Evolutionary conservation across 2,329 filamentous ascomycete species (phyloP), one percentile per base, ranked within the genome.

Genomic region (Penicillium fuscoglaucum): DNA sequence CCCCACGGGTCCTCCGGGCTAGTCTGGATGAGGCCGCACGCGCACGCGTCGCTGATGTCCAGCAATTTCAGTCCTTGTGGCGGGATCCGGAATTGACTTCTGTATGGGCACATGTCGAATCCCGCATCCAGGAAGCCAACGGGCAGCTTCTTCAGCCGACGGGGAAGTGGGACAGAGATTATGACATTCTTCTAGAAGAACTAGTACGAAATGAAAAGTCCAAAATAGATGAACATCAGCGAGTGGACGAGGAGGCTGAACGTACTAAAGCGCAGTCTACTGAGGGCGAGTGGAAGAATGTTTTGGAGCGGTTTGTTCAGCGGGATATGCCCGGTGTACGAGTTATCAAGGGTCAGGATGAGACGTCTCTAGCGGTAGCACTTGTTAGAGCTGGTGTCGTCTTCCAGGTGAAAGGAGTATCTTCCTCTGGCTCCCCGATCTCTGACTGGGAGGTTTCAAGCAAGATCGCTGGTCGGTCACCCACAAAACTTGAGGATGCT

Each of bases 141-240:
- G 77, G 78, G 6, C 69, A 69, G 6, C 64, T 74, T 43, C 61
- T 76, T 31, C 74, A 76, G 59, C 69, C 73, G 6, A 71, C 65
- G 0, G 72, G 73, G 8, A 68, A 74, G 39, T 80, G 78, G 78
- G 71, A 74, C 35, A 62, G 67, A 19, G 76, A 80, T 58, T 80
- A 80, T 44, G 70, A 67, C 35, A 60, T 61, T 4, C 60, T 79
- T 15, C 61, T 76, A 3, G 66, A 70, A 49, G 66, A 71, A 10
- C 61, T 77, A 28, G 60, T 66, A 28, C 62, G 67, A 28, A 65
- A 70, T 19, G 71, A 77, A 43, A 58, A 65, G 24, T 50, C 26
- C 4, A 66, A 68, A 58, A 63, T 68, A 47, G 68, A 72, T n/a
- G 62, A 67, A 29, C 59, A 60, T 28, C 57, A 59, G 54, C 66